A percentile compares a stretch with the other conserved stretches of the same genome.
These are phyloP conservation scores for Sindora glabra DNA, from an alignment of 306 rosid species.

Conservation along the genomic window DNA sequence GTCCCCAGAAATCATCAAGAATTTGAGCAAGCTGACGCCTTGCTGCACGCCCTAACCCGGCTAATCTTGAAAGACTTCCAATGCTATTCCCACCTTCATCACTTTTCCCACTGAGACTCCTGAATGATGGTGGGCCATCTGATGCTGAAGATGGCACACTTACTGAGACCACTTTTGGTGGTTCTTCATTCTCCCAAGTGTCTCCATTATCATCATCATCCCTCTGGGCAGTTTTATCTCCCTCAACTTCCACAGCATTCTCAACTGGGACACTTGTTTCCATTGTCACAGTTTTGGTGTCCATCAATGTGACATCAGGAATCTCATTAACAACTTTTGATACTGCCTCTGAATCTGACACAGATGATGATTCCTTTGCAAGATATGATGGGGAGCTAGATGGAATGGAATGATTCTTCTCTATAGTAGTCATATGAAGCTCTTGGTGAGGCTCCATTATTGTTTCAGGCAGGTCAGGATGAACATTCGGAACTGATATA, in stretches of 20 bases:
- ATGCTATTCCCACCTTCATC: conserved; percentile 80
- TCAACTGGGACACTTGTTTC: conserved; percentile 36
- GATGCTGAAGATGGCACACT: conserved; percentile 38
- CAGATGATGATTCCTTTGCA: conserved; percentile 30
- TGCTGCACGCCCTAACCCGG: conserved; percentile 93
- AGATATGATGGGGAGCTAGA: conserved; percentile 19
- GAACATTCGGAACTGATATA: conserved; percentile 22
- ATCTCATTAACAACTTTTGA: conserved; percentile 32
- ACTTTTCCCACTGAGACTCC: conserved; percentile 82
- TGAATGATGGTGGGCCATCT: conserved; percentile 87
- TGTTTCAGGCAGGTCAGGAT: conserved; percentile 44
- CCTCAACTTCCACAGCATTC: conserved; percentile 50
- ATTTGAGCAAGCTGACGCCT: conserved; percentile 73
- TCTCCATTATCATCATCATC: conserved; percentile 77
- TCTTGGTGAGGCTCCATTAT: conserved; percentile 46
- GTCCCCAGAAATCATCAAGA: conserved; percentile 93
- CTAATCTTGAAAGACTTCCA: conserved; percentile 91
- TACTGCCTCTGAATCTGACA: conserved; percentile 30
- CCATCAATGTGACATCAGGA: conserved; percentile 31
- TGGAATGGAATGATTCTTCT: conserved; percentile 31
- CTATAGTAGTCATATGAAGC: conserved; percentile 25
- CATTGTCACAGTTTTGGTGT: conserved; percentile 16
- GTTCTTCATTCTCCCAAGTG: conserved; percentile 68
- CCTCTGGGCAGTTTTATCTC: conserved; percentile 43
- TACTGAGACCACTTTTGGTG: conserved; percentile 43